phyloP scores from a whole-genome alignment of 345 rosid genomes.

The Eucalyptus cladocalyx region DNA sequence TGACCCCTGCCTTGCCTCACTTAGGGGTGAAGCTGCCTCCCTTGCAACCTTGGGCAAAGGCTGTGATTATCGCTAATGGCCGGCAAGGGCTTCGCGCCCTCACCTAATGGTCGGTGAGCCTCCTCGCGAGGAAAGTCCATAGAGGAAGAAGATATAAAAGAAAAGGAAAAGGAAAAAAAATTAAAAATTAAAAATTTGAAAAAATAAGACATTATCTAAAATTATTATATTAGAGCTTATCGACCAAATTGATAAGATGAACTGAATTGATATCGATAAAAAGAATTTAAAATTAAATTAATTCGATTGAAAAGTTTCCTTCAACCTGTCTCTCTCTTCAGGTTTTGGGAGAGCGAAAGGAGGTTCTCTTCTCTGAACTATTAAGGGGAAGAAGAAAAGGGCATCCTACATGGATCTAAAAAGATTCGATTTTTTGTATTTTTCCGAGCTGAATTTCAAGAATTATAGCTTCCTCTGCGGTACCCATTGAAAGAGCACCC shows the following conservation, averaged over 20 bases:
- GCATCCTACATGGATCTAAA: neutral
- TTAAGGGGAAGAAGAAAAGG: neutral
- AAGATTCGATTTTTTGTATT: neutral
- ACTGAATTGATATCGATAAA: fast-evolving
- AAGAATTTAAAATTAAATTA: no score
- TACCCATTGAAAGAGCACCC: neutral
- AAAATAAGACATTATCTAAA: no score
- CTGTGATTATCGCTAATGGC: fast-evolving
- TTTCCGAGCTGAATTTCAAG: neutral
- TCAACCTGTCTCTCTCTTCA: neutral
- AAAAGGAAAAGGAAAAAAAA: no score
- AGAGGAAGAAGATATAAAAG: no score
- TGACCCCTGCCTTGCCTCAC: no score
- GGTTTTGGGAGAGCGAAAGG: neutral
- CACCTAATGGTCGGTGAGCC: no score
- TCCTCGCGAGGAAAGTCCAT: fast-evolving
- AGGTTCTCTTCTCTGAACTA: neutral
- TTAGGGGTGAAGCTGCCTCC: no score
- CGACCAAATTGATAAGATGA: fast-evolving
- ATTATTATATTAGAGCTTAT: no score
- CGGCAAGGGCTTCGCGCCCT: fast-evolving
- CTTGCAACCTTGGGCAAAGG: no score
- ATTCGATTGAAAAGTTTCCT: no score
- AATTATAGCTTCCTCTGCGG: neutral
- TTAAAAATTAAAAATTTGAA: fast-evolving